Conservation (phyloP, 2,329 filamentous ascomycete species). For the Colletotrichum spinosum region DNA sequence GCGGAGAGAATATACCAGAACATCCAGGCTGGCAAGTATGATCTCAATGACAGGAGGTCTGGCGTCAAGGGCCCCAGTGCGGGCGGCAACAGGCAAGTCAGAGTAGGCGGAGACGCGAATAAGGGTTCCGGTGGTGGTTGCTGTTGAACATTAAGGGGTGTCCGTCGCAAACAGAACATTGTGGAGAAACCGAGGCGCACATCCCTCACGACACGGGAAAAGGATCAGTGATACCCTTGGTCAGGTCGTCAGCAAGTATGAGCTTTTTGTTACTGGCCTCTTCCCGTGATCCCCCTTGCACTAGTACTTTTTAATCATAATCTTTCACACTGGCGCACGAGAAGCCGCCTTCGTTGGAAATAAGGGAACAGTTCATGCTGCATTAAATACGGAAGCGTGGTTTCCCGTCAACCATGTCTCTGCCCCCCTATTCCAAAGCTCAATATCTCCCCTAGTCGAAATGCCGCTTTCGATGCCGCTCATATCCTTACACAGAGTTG, state of each 20-base stretch:
- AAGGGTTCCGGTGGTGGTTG: conserved; percentile 58
- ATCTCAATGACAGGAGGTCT: conserved; percentile 90
- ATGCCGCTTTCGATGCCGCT: conserved; percentile 14
- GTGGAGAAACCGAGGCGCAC: background rate
- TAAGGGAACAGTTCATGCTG: conserved; percentile 34
- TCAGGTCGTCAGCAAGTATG: conserved; percentile 29
- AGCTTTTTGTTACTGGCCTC: conserved; percentile 14
- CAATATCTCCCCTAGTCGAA: background rate
- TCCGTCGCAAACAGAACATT: too few species aligned
- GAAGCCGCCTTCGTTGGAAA: conserved; percentile 4
- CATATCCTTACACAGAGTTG: conserved; percentile 27
- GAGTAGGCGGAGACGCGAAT: conserved; percentile 53
- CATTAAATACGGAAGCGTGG: conserved; percentile 30
- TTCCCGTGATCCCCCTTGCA: conserved; percentile 25
- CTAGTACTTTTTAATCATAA: conserved; percentile 35
- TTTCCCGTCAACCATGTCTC: conserved; percentile 11
- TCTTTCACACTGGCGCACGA: conserved; percentile 9
- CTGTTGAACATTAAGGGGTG: conserved; percentile 52
- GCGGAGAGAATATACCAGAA: conserved; percentile 97
- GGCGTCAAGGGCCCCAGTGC: conserved; percentile 84
- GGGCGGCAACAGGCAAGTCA: conserved; percentile 59
- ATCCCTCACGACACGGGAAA: conserved; percentile 16
- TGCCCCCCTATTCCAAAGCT: conserved; percentile 6
- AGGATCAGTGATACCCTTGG: conserved; percentile 34
- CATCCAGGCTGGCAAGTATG: conserved; percentile 94